Conservation (phyloP, 208 protist genomes). For the Wallacemonas sp. region DNA sequence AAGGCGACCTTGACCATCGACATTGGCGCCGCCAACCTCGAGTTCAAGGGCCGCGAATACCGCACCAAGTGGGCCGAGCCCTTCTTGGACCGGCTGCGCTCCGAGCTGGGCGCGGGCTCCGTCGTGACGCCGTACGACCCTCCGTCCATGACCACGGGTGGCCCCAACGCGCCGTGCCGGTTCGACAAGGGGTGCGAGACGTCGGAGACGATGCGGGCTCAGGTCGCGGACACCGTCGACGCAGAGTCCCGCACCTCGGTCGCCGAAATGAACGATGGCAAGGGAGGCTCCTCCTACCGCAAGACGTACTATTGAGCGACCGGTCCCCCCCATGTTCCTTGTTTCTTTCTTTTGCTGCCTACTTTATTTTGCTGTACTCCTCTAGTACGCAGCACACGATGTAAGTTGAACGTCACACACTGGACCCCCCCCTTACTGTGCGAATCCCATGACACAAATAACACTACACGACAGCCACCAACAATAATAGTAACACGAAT, state of each 20-base stretch:
- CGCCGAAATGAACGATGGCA: slow-evolving; percentile 70
- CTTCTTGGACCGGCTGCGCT: slow-evolving; percentile 48
- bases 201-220: slow-evolving; percentile 29
- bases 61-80: slow-evolving; percentile 72
- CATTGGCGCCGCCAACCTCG: slow-evolving; percentile 62
- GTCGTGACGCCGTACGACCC: slow-evolving; percentile 63
- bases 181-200: slow-evolving; percentile 55
- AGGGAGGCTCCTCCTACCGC: slow-evolving; percentile 58
- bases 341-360: too few species aligned
- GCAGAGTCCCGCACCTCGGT: slow-evolving; percentile 58
- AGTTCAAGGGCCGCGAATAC: slow-evolving; percentile 72
- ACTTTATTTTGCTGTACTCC: too few species aligned
- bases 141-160: slow-evolving; percentile 62
- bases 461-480: too few species aligned
- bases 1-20: slow-evolving; percentile 64
- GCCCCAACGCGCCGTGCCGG: slow-evolving; percentile 50
- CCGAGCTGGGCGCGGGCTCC: slow-evolving; percentile 30
- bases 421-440: too few species aligned
- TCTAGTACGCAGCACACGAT: too few species aligned
- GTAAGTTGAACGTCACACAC: too few species aligned
- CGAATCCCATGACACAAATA: too few species aligned
- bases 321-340: not conserved
- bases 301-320: slow-evolving; percentile 52
- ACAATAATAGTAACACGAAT: too few species aligned
- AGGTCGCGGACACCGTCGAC: slow-evolving; percentile 41